phyloP scores from a whole-genome alignment of 2,329 filamentous ascomycete genomes.

The Talaromyces sp. region DNA sequence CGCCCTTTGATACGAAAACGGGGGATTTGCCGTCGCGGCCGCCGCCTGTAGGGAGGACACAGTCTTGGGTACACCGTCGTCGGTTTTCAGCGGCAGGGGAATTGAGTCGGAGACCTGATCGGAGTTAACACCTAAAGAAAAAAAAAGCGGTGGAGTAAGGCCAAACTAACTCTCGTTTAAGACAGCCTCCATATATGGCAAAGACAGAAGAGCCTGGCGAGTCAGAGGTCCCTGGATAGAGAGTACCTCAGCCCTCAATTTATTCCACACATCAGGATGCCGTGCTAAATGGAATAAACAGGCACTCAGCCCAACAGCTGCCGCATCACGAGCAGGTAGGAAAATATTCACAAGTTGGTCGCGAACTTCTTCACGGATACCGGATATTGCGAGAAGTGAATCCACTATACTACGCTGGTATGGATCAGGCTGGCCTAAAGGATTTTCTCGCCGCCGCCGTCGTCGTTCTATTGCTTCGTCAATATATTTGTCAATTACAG shows the following conservation, averaged over 20 bases:
- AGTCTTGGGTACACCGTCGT: conserved; percentile 5
- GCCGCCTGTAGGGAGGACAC: conserved; percentile 40
- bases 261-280: conserved; percentile 16
- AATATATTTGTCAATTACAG: conserved; percentile 3
- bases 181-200: conserved; percentile 7
- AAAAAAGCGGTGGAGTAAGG: background rate
- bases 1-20: conserved; percentile 25
- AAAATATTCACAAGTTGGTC: conserved; percentile 49
- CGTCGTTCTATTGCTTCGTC: conserved; percentile 2
- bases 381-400: background rate
- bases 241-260: conserved; percentile 4
- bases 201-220: too few relatives aligned
- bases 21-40: conserved; percentile 46
- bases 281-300: conserved; percentile 37
- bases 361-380: conserved; percentile 1
- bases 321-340: conserved; percentile 52
- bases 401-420: background rate
- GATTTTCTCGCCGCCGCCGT: background rate
- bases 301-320: conserved; percentile 30
- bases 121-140: background rate
- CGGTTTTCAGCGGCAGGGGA: background rate
- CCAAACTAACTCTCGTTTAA: conserved; percentile 3
- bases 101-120: conserved; percentile 2
- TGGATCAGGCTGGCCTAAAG: background rate
- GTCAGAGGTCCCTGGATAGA: background rate